Evolutionary conservation across 192 early-diverging fungal species (phyloP).

Genomic region (Coemansia sp.): DNA sequence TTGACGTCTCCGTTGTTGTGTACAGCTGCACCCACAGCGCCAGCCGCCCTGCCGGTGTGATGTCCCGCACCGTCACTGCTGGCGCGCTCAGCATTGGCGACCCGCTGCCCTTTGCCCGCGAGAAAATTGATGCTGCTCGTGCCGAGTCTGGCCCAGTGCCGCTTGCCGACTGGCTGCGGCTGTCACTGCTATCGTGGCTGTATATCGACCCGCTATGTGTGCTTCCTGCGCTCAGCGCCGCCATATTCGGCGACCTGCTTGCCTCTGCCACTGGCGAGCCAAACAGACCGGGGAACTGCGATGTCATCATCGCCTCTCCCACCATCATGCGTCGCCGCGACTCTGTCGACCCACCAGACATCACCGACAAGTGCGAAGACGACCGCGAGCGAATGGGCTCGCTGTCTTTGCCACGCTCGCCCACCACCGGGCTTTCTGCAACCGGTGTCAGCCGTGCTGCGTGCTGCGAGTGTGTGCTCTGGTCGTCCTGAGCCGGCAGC

Average conservation of each 20-base stretch:
- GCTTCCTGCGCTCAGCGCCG: constrained; percentile 20
- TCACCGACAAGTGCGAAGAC: constrained; percentile 39
- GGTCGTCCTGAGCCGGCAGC: constrained; percentile 5
- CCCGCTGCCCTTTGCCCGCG: constrained; percentile 21
- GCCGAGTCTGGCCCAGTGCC: constrained; percentile 8
- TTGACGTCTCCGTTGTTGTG: constrained; percentile 17
- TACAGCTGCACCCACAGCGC: constrained; percentile 48
- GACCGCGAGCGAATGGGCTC: constrained; percentile 30
- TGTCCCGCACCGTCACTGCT: constrained; percentile 38
- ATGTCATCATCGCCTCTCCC: constrained; percentile 34
- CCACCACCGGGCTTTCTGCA: constrained; percentile 24
- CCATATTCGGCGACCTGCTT: constrained; percentile 13
- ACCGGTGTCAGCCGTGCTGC: constrained; percentile 38
- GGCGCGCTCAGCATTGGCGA: constrained; percentile 9
- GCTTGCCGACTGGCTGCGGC: not conserved
- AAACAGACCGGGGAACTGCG: constrained; percentile 46
- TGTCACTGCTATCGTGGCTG: constrained; percentile 29
- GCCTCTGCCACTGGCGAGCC: constrained; percentile 17
- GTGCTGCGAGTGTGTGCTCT: not conserved
- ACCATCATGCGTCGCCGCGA: constrained; percentile 49
- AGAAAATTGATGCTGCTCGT: constrained; percentile 14
- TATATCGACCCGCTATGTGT: constrained; percentile 30
- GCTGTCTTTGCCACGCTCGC: constrained; percentile 1
- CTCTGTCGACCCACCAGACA: constrained; percentile 43
- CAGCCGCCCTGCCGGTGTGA: constrained; percentile 47